Conservation (phyloP, 2,329 filamentous ascomycete genomes). For the Didymella pinodella region DNA sequence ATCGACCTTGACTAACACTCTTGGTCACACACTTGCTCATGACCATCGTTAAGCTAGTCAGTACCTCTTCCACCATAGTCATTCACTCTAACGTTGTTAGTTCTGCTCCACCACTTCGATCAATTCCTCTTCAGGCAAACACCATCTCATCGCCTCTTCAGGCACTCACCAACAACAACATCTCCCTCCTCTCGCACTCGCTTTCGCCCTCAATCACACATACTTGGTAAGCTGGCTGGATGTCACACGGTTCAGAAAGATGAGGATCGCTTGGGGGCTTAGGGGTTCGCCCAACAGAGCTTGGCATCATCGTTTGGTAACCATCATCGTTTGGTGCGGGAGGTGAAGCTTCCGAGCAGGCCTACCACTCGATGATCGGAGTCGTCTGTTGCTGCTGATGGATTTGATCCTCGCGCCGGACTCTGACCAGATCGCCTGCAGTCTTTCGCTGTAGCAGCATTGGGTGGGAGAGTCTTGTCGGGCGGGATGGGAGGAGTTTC, state of each 20-base stretch:
- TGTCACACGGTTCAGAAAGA: conserved; percentile 19
- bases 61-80: not conserved
- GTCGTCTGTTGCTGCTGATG: conserved; percentile 10
- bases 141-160: not conserved
- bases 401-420: conserved; percentile 7
- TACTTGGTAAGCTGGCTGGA: conserved; percentile 7
- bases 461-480: conserved; percentile 11
- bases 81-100: conserved; percentile 7
- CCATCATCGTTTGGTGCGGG: conserved; percentile 11
- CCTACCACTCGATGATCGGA: conserved; percentile 14
- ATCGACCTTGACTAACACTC: not conserved
- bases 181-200: not conserved
- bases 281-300: conserved; percentile 3
- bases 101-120: not conserved
- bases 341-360: conserved; percentile 12
- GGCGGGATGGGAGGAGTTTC: conserved; percentile 7
- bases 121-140: not conserved
- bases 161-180: not conserved
- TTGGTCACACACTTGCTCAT: not conserved
- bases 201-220: not conserved
- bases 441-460: conserved; percentile 16
- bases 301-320: conserved; percentile 11
- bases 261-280: conserved; percentile 16
- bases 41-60: conserved; percentile 3
- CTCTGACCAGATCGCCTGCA: conserved; percentile 17